Evolutionary conservation across 441 rosid genomes (phyloP).

Genomic region (Pelargonium australe): DNA sequence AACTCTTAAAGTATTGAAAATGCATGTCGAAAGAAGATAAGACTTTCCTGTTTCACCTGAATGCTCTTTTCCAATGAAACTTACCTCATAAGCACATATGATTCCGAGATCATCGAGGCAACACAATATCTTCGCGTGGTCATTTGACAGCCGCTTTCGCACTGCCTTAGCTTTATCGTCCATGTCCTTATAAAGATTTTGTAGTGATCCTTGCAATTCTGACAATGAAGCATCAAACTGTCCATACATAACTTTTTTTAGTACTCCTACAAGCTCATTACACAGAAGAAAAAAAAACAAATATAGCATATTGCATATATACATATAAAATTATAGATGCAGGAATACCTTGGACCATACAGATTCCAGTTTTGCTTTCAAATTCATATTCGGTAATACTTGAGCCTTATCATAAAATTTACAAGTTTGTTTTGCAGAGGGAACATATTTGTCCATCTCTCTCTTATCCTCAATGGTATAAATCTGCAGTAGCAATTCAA

Average conservation of each 20-base stretch:
- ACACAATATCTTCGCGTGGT: constrained; percentile 54
- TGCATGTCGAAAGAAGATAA: constrained; percentile 8
- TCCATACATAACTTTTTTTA: constrained; percentile 22
- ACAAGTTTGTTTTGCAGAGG: constrained; percentile 49
- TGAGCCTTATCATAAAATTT: constrained; percentile 49
- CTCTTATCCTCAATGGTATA: constrained; percentile 49
- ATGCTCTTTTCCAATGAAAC: constrained; percentile 10
- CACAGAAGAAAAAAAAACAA: constrained; percentile 10
- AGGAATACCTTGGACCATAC: constrained; percentile 59
- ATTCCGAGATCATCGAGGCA: constrained; percentile 87
- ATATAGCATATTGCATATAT: not conserved
- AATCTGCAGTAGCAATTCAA: constrained; percentile 41
- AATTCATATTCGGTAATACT: constrained; percentile 28
- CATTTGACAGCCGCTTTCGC: constrained; percentile 42
- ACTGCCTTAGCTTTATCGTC: constrained; percentile 44
- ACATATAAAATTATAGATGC: constrained; percentile 5
- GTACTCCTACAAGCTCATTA: constrained; percentile 14
- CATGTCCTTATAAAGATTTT: constrained; percentile 32
- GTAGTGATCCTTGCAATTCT: constrained; percentile 36
- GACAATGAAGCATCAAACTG: constrained; percentile 55
- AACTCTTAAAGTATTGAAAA: too few relatives aligned
- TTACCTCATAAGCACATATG: constrained; percentile 78
- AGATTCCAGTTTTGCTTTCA: constrained; percentile 55
- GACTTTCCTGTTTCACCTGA: constrained; percentile 7
- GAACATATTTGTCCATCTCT: constrained; percentile 43